These are phyloP conservation scores for Bocquillonia castaneifolia DNA, from an alignment of 441 rosid genomes.

Conservation along the genomic window DNA sequence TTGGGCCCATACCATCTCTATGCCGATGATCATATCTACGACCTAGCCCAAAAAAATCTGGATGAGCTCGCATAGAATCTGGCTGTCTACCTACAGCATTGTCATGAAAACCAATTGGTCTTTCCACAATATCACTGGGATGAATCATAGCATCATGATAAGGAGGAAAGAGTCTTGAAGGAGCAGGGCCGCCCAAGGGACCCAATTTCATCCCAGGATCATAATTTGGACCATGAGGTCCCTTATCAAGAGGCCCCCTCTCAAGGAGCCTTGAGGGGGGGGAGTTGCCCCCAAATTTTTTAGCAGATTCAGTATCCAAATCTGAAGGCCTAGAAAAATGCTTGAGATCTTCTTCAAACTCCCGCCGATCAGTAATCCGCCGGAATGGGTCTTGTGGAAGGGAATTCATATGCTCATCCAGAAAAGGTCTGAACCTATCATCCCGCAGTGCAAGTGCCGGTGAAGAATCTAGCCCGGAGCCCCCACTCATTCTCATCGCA, in stretches of 20 bases:
- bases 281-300: constrained; percentile 34
- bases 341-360: constrained; percentile 46
- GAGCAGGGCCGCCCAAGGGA: constrained; percentile 32
- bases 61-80: constrained; percentile 30
- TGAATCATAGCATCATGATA: constrained; percentile 26
- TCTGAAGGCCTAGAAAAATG: constrained; percentile 41
- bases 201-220: constrained; percentile 31
- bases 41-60: constrained; percentile 40
- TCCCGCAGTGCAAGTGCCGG: constrained; percentile 27
- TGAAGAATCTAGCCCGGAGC: constrained; percentile 30
- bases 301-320: constrained; percentile 35
- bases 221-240: constrained; percentile 19
- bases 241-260: constrained; percentile 42
- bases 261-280: constrained; percentile 42
- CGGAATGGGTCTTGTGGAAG: constrained; percentile 34
- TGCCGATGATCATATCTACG: constrained; percentile 39
- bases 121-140: constrained; percentile 35
- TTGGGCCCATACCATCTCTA: constrained; percentile 39
- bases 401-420: constrained; percentile 34
- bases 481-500: constrained; percentile 35
- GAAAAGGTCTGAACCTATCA: constrained; percentile 37
- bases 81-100: constrained; percentile 33
- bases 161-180: constrained; percentile 47
- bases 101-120: constrained; percentile 39
- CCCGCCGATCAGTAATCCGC: constrained; percentile 33